These are phyloP conservation scores for Aspergillus novofumigatus DNA, from an alignment of 2,329 filamentous ascomycete genomes.

Conservation along the genomic window DNA sequence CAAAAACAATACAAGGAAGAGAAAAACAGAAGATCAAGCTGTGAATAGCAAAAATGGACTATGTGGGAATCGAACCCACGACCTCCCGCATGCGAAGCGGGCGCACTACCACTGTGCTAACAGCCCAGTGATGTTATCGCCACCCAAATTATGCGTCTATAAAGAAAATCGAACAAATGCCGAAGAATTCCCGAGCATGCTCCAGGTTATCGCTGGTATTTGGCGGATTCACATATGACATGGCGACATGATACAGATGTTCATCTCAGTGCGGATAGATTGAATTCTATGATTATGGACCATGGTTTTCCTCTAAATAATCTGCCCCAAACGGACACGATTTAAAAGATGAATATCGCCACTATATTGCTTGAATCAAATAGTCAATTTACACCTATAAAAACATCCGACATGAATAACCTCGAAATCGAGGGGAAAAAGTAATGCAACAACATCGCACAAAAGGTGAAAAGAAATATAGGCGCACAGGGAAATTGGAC, in stretches of 20 bases:
- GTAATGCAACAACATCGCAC: conserved; percentile 4
- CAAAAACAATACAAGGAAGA: too few relatives aligned
- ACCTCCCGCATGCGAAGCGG: conserved; percentile 24
- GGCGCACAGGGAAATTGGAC: conserved; percentile 8
- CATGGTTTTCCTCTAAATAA: not conserved
- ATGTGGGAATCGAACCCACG: conserved; percentile 21
- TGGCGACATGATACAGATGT: too few relatives aligned
- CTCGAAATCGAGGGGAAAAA: conserved; percentile 20
- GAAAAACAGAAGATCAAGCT: not conserved
- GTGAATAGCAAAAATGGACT: conserved; percentile 8
- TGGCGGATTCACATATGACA: too few relatives aligned
- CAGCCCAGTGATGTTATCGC: conserved; percentile 8
- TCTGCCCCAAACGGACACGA: not conserved
- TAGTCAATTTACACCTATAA: conserved; percentile 28
- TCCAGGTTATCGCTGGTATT: too few relatives aligned
- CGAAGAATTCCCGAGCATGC: not conserved
- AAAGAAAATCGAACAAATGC: not conserved
- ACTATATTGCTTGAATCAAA: conserved; percentile 11
- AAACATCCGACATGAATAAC: conserved; percentile 23
- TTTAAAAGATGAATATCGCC: not conserved
- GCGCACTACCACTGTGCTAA: conserved; percentile 25
- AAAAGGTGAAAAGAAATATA: conserved; percentile 11
- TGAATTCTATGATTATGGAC: too few relatives aligned
- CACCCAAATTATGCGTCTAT: not conserved
- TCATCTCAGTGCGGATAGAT: too few relatives aligned